These are phyloP conservation scores for Cordyceps militaris DNA, from an alignment of 2,329 filamentous ascomycete species.

Conservation along the genomic window DNA sequence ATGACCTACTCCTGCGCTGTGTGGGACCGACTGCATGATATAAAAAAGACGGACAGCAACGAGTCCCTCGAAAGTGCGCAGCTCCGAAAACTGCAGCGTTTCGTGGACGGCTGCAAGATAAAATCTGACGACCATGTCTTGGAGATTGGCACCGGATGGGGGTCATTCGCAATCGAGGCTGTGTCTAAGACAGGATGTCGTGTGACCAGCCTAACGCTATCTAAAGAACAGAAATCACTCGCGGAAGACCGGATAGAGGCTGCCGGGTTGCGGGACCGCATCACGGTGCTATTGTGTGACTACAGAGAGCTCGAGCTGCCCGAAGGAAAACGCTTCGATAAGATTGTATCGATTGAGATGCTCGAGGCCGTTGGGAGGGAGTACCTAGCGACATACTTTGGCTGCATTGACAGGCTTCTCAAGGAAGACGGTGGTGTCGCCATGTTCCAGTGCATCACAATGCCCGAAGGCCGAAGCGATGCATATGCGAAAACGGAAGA, in stretches of 20 bases:
- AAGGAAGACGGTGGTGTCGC: slow-evolving; percentile 61
- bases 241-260: slow-evolving; percentile 57
- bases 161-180: slow-evolving; percentile 64
- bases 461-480: slow-evolving; percentile 62
- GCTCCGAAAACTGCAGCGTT: slow-evolving; percentile 57
- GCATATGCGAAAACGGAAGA: slow-evolving; percentile 60
- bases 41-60: slow-evolving; percentile 31
- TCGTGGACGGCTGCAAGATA: slow-evolving; percentile 58
- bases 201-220: slow-evolving; percentile 62
- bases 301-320: slow-evolving; percentile 53
- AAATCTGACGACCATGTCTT: slow-evolving; percentile 60
- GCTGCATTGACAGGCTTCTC: slow-evolving; percentile 53
- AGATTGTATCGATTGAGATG: slow-evolving; percentile 72
- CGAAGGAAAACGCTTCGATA: slow-evolving; percentile 47
- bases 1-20: slow-evolving; percentile 72
- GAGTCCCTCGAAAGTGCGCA: slow-evolving; percentile 61
- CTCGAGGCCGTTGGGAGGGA: slow-evolving; percentile 65
- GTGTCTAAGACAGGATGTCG: slow-evolving; percentile 58
- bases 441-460: slow-evolving; percentile 71
- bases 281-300: slow-evolving; percentile 61
- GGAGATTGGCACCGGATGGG: slow-evolving; percentile 72
- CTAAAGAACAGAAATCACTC: slow-evolving; percentile 60
- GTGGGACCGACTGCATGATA: slow-evolving; percentile 34
- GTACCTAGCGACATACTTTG: slow-evolving; percentile 61
- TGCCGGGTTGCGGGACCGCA: slow-evolving; percentile 52